Evolutionary conservation across 2,329 filamentous ascomycete genomes (phyloP).

Genomic region (Pestalotiopsis sp.): DNA sequence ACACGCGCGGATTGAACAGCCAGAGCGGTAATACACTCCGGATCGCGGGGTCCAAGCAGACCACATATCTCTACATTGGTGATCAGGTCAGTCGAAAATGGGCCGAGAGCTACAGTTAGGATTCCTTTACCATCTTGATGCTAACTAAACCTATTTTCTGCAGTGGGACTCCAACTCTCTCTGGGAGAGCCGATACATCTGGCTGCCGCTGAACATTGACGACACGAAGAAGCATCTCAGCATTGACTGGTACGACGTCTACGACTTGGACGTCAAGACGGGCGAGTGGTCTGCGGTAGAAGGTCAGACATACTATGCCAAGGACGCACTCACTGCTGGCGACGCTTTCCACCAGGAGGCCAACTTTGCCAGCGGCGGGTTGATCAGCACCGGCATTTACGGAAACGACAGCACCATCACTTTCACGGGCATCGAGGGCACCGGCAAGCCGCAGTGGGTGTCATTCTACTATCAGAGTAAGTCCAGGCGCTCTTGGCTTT

Average conservation of each 20-base stretch:
- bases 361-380: slow-evolving; percentile 49
- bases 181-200: slow-evolving; percentile 61
- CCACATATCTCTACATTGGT: slow-evolving; percentile 53
- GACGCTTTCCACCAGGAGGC: slow-evolving; percentile 59
- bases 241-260: slow-evolving; percentile 57
- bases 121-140: not conserved
- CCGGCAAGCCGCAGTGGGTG: slow-evolving; percentile 56
- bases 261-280: slow-evolving; percentile 56
- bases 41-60: slow-evolving; percentile 50
- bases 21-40: slow-evolving; percentile 53
- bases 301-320: slow-evolving; percentile 49
- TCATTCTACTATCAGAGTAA: slow-evolving; percentile 59
- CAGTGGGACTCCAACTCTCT: slow-evolving; percentile 57
- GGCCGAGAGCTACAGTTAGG: not conserved
- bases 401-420: slow-evolving; percentile 58
- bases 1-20: slow-evolving; percentile 55
- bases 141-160: not conserved
- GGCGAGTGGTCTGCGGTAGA: slow-evolving; percentile 49
- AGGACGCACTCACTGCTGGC: slow-evolving; percentile 47
- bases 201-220: slow-evolving; percentile 56
- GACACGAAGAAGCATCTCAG: slow-evolving; percentile 52
- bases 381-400: slow-evolving; percentile 54
- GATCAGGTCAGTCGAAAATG: slow-evolving; percentile 37
- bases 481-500: slow-evolving; percentile 16
- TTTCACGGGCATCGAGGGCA: slow-evolving; percentile 50